phyloP scores from a whole-genome alignment of 1,284 basidiomycete species.

The Tilletia setariae region DNA sequence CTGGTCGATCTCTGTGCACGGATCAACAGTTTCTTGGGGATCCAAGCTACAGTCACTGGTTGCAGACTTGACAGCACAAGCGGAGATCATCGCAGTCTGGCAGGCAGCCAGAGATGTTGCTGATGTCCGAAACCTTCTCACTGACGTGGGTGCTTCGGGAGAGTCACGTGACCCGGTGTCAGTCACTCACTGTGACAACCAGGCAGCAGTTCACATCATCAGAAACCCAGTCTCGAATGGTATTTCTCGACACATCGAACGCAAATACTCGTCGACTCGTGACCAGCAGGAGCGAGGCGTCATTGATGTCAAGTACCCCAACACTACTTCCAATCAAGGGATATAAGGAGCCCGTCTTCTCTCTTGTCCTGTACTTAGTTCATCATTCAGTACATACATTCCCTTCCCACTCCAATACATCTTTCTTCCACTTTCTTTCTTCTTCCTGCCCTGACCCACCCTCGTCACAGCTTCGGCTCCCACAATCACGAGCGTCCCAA shows the following conservation, averaged over 20 bases:
- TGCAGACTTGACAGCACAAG: conserved; percentile 5
- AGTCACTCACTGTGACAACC: conserved; percentile 4
- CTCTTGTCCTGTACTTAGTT: too few species aligned
- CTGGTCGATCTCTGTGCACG: background rate
- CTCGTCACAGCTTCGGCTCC: too few species aligned
- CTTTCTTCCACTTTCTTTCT: too few species aligned
- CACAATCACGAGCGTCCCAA: too few species aligned
- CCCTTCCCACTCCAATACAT: too few species aligned
- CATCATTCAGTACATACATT: too few species aligned
- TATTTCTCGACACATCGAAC: background rate
- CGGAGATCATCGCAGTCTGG: conserved; percentile 3
- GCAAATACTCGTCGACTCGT: background rate
- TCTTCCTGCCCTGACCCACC: too few species aligned
- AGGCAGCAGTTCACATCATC: conserved; percentile 6
- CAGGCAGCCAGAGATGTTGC: background rate
- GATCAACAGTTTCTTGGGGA: background rate
- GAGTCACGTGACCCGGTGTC: background rate
- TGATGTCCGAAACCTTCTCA: background rate
- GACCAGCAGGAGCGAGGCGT: background rate
- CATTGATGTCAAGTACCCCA: conserved; percentile 2
- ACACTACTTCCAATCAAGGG: background rate
- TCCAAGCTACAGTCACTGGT: conserved; percentile 2
- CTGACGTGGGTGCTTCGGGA: background rate
- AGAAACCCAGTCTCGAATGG: conserved; percentile 3
- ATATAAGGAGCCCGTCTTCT: too few species aligned